Conservation (phyloP, 495 filamentous ascomycete genomes). For the Letharia lupina region DNA sequence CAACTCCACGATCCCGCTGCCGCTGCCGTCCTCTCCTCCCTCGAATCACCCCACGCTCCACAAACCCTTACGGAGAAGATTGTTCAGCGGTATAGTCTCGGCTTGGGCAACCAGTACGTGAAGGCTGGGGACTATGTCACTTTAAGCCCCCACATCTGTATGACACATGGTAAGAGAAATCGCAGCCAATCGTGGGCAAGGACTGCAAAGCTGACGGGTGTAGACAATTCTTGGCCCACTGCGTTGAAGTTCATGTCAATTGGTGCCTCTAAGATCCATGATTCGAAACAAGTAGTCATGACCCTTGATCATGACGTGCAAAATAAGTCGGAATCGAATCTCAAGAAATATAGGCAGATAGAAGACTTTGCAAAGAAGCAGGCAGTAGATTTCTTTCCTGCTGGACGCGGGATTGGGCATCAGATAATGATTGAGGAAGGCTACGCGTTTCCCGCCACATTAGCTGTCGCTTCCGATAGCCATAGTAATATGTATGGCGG, state of each 20-base stretch:
- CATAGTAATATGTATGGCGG: constrained; percentile 93
- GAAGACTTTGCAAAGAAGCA: constrained; percentile 79
- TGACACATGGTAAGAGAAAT: constrained; percentile 54
- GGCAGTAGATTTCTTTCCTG: constrained; percentile 75
- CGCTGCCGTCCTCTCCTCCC: constrained; percentile 37
- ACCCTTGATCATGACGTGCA: constrained; percentile 92
- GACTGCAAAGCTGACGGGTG: too few relatives aligned
- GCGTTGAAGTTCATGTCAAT: constrained; percentile 81
- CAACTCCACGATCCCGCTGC: constrained; percentile 39
- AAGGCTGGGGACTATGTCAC: constrained; percentile 76
- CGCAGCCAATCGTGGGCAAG: too few relatives aligned
- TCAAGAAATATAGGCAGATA: constrained; percentile 79
- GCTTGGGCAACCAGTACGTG: constrained; percentile 62
- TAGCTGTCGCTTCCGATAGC: constrained; percentile 45
- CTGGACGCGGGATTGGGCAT: constrained; percentile 77
- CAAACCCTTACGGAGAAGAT: constrained; percentile 94
- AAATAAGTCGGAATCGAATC: constrained; percentile 72
- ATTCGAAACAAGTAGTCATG: constrained; percentile 73
- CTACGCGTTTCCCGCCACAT: constrained; percentile 68
- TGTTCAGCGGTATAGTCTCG: constrained; percentile 67
- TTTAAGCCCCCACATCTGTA: constrained; percentile 62
- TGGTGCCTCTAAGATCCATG: constrained; percentile 66
- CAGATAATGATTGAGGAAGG: constrained; percentile 87
- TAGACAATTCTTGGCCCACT: constrained; percentile 82
- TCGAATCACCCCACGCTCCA: constrained; percentile 36